Evolutionary conservation across 176 grass and related monocot species (phyloP), one percentile per base, ranked within the genome.

Genomic region (Aechmea fasciata): DNA sequence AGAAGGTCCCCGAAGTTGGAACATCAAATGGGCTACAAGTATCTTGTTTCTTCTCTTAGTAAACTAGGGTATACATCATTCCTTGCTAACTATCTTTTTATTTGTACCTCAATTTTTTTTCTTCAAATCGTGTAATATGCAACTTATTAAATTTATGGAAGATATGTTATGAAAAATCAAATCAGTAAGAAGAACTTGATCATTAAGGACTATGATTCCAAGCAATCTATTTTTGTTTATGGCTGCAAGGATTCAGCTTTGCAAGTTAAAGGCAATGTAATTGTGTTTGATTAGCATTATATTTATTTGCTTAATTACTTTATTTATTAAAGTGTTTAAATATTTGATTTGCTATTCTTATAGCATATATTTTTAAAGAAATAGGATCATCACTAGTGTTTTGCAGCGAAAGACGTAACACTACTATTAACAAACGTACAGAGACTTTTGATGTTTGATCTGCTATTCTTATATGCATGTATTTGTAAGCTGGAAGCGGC

Each of bases 231-330:
- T 11, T 99, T 94, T 78, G 82, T 84, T 17, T 99, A 71, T 80
- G 84, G 87, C 69, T 90, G 95, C 86, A 99, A 94, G 82, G 90
- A 99, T 88, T 90, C 95, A 1, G 90, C 94, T 77, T 74, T 99
- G 71, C 90, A 94, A 94, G 84, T 99, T 23, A 94, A 99, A 71
- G 95, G 95, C 90, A 90, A 80, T 72, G n/a, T 48, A 29, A 47
- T 75, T 26, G 50, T 77, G 63, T 74, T 11, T 11, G 57, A 67
- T 80, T 66, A 20, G 10, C 2, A 59, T 17, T n/a, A 8, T n/a
- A 59, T 9, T 17, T 18, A 59, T 19, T 65, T 24, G 51, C 15
- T 54, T 25, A 50, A 51, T 50, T 24, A 11, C 19, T 48, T 71
- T 73, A 81, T 17, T 18, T 62, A 14, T 9, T 24, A 54, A 20